Evolutionary conservation across 192 early-diverging fungal genomes (phyloP).

Genomic region (Coemansia sp.): DNA sequence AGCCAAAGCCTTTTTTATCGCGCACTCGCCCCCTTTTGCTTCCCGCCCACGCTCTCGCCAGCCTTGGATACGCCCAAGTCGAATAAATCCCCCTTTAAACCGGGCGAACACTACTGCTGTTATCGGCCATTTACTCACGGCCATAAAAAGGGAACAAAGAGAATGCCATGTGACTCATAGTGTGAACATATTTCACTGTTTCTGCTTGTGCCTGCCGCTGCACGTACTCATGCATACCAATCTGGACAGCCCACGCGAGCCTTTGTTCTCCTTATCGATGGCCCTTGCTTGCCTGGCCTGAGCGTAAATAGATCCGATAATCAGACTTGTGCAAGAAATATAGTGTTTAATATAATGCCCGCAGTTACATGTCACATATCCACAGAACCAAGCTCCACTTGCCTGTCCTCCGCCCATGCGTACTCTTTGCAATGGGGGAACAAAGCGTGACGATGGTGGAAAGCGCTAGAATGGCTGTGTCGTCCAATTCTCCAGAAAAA

Average conservation of each 20-base stretch:
- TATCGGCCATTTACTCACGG: neutral
- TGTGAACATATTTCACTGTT: no score
- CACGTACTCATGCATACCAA: neutral
- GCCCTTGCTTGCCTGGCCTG: neutral
- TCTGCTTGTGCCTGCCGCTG: neutral
- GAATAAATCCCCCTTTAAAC: neutral
- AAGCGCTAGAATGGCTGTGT: neutral
- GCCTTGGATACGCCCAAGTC: neutral
- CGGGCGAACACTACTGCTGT: neutral
- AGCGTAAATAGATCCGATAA: neutral
- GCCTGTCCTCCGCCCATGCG: no score
- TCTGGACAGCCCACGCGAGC: neutral
- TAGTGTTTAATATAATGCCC: neutral
- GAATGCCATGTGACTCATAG: constrained; percentile 8
- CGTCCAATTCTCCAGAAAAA: neutral
- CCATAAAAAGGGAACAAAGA: neutral
- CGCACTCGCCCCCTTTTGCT: neutral
- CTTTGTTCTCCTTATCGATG: neutral
- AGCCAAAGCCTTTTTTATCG: neutral
- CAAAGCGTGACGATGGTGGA: neutral
- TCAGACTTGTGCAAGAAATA: neutral
- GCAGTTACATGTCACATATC: neutral
- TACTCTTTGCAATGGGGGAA: neutral
- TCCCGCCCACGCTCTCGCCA: neutral
- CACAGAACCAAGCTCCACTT: neutral